Evolutionary conservation across 2,329 filamentous ascomycete species (phyloP), one percentile per base, ranked within the genome.

Genomic region (Camptophora hylomeconis): DNA sequence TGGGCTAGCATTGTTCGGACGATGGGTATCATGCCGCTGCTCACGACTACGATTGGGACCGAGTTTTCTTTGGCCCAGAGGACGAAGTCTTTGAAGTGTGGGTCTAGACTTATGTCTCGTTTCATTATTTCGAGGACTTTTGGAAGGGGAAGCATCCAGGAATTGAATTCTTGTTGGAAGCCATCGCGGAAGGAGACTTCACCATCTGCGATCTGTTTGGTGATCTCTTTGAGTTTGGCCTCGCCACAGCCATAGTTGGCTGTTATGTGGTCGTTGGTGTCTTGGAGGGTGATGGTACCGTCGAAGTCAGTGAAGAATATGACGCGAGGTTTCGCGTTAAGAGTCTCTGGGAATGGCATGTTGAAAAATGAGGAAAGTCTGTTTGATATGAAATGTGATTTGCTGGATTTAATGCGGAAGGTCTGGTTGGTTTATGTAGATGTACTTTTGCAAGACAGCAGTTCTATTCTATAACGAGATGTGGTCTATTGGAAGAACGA

Each of bases 271-370:
- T 78, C 72, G 63, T 78, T 77, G 59, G 67, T 67, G 54, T 78
- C 73, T 48, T 72, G 62, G 33, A 74, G 67, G 26, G 87, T 94
- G 52, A 94, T 87, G 30, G 86, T 95, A 48, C 89, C 89, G 58
- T 98, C 89, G 52, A 95, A 95, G 61, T 98, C 89, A 45, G 86
- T 93, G 65, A 95, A 95, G 70, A 98, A 94, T 64, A 98, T 86
- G 63, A 82, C 80, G 59, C 83, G 80, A 28, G 86, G 86, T 52
- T 79, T 74, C 33, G 52, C 57, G 36, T 54, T 49, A 43, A 65
- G 42, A 2, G 39, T 44, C 26, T 41, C 33, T 13, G 40, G 39
- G 35, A 44, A 41, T 3, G 40, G 40, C 40, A 44, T 41, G 11
- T 27, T 33, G 32, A 14, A 8, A 4, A n/a, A n/a, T n/a, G n/a